Percentiles rank a stretch among this genome's conserved stretches.
Evolutionary conservation across 495 filamentous ascomycete species (phyloP).

Genomic region (Aspergillus heteromorphus): DNA sequence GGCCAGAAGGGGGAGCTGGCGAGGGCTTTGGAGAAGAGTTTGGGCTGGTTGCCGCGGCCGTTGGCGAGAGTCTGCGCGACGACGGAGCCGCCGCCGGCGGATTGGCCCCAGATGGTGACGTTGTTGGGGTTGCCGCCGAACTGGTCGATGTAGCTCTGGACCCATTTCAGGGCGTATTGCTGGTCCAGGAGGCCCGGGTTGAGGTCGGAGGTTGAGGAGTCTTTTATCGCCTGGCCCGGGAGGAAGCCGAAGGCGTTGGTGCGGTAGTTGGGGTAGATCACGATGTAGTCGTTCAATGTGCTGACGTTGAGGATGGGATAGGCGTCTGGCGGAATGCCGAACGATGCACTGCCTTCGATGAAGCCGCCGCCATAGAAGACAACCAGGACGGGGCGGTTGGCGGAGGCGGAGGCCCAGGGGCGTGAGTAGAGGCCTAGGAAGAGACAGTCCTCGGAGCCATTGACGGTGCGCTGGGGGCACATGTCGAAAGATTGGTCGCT

Average conservation of each 20-base stretch:
- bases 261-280: constrained; percentile 51
- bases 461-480: constrained; percentile 53
- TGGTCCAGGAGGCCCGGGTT: constrained; percentile 48
- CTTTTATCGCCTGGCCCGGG: constrained; percentile 46
- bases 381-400: constrained; percentile 51
- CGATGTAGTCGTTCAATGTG: constrained; percentile 42
- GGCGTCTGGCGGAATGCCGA: constrained; percentile 48
- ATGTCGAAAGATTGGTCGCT: constrained; percentile 53
- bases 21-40: constrained; percentile 49
- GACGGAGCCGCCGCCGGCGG: constrained; percentile 52
- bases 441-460: constrained; percentile 58
- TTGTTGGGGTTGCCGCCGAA: constrained; percentile 47
- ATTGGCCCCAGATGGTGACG: constrained; percentile 50
- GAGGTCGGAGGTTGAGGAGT: constrained; percentile 41
- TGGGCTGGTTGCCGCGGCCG: constrained; percentile 27
- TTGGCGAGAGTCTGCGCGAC: constrained; percentile 50
- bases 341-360: constrained; percentile 51
- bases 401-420: constrained; percentile 39
- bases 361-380: constrained; percentile 60
- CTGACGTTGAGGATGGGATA: constrained; percentile 53
- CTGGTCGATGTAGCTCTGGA: constrained; percentile 45
- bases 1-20: constrained; percentile 59
- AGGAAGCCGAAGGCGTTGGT: constrained; percentile 57
- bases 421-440: constrained; percentile 56
- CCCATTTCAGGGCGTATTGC: constrained; percentile 49